phyloP scores from a whole-genome alignment of 1,284 basidiomycete species.

The Tilletia horrida region DNA sequence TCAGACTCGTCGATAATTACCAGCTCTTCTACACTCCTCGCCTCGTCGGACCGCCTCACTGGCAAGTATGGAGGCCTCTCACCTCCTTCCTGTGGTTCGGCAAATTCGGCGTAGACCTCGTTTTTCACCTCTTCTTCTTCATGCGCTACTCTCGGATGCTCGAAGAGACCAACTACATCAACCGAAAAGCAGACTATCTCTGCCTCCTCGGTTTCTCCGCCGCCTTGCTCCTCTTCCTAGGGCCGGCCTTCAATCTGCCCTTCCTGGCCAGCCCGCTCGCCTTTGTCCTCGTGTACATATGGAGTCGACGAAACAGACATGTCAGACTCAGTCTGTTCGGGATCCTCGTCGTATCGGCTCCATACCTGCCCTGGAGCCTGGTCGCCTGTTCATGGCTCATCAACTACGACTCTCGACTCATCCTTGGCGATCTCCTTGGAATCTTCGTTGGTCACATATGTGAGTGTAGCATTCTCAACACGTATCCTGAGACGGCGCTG shows the following conservation, averaged over 20 bases:
- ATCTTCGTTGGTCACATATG: constrained; percentile 48
- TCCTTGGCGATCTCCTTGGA: constrained; percentile 71
- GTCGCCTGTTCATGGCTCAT: constrained; percentile 84
- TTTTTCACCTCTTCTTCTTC: constrained; percentile 97
- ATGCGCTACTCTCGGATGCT: constrained; percentile 95
- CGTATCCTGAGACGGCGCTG: constrained; percentile 14
- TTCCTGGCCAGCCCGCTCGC: constrained; percentile 36
- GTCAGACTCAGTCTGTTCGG: constrained; percentile 95
- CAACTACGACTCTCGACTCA: constrained; percentile 78
- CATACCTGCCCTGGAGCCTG: constrained; percentile 87
- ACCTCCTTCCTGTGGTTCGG: constrained; percentile 98
- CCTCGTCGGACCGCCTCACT: constrained; percentile 36
- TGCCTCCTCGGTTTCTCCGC: constrained; percentile 81
- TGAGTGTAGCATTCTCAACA: constrained; percentile 31
- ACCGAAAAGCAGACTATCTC: constrained; percentile 79
- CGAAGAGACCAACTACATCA: constrained; percentile 90
- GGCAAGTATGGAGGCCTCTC: constrained; percentile 76
- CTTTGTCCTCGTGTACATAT: constrained; percentile 84
- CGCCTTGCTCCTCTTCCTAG: constrained; percentile 60
- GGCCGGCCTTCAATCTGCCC: constrained; percentile 55
- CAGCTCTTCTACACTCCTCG: constrained; percentile 48
- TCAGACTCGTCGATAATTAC: constrained; percentile 38
- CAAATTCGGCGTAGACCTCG: constrained; percentile 82
- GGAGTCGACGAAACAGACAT: constrained; percentile 88
- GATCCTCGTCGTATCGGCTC: constrained; percentile 86